Base-by-base conservation (phyloP, 2,329 filamentous ascomycete genomes). In the Dissoconium aciculare region DNA sequence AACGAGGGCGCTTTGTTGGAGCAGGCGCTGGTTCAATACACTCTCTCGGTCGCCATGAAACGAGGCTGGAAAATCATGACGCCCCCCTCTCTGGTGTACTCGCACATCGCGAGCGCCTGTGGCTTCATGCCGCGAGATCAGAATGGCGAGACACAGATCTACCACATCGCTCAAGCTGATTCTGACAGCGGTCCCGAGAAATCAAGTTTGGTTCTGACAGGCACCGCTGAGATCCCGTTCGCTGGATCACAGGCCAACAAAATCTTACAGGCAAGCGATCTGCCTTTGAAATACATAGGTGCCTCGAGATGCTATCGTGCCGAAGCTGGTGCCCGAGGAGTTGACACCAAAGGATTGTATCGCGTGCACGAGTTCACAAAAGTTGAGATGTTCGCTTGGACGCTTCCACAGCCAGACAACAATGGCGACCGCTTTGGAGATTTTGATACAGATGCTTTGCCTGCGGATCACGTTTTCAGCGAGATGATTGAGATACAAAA, bases 281-380 rank as follows among this genome's bases (percentile, higher is more conserved):
- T 94, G 0, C 89, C 89, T 0, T 45, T 82, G 23, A 87, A 83
- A 53, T 65, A 76, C 11, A 82, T 91, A 3, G 89, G 81, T 11
- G 74, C 80, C 1, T 93, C 82, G 34, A 69, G 89, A n/a, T 92
- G 85, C 63, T 98, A 91, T 58, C 78, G 89, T 31, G 89, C 89
- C 26, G 89, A 98, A 59, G 89, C 89, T 0, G 89, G 89, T 17
- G 81, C 84, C 1, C 69, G 87, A 23, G 89, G 89, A 16, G 75
- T 78, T 14, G 82, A 89, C 45, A 93, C 85, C 2, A 94, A 93
- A 58, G 89, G 89, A 4, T 62, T 98, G 2, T 98, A 95, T 58
- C 78, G 89, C 15, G 89, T 98, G 3, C 89, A 98, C 57, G 89
- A 98, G 57, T 98, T 98, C 58, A 93, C 84, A 15, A 98, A 98